Evolutionary conservation across 495 filamentous ascomycete species (phyloP), one percentile per base, ranked within the genome.

Genomic region (Amphirosellinia nigrospora): DNA sequence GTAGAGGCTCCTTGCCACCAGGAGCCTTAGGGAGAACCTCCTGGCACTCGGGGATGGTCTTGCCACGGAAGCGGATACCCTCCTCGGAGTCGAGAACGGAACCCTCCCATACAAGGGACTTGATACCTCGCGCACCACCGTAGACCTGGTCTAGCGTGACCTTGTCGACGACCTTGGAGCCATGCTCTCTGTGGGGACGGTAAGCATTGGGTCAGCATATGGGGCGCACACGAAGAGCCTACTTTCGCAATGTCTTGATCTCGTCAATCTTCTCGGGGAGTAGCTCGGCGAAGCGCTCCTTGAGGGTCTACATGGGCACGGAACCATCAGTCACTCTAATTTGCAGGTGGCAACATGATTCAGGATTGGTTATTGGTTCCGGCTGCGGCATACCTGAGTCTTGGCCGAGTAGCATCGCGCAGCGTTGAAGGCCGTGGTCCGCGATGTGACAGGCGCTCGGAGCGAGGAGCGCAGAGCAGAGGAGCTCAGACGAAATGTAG

Each of bases 81-180:
- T 99, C 95, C 87, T 99, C 94, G 52, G 94, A 88, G 83, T 99
- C 96, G 70, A 99, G 91, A 77, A 99, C 96, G 73, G 96, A 99
- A 71, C 96, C 96, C 89, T 99, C 96, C 96, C 96, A 98, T 66
- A 98, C 96, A 66, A 99, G 90, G 74, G 91, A 92, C 86, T 98
- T 99, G 84, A 99, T 96, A 72, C 96, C 96, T 86, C 96, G 94
- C 75, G 96, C 96, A 89, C 96, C 96, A 86, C 96, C 96, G 81
- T 98, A 98, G 76, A 96, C 96, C 85, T 99, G 96, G 86, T 98
- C 96, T 76, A 99, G 90, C 69, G 96, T 99, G 80, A 99, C 93
- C 88, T 99, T 94, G 77, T 95, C 94, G 75, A 99, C 84, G 72
- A 98, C 92, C 83, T 93, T 98, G 85, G 86, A 93, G 80, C 96